These are phyloP conservation scores for Lepidium sativum DNA, from an alignment of 345 rosid species.

Conservation along the genomic window DNA sequence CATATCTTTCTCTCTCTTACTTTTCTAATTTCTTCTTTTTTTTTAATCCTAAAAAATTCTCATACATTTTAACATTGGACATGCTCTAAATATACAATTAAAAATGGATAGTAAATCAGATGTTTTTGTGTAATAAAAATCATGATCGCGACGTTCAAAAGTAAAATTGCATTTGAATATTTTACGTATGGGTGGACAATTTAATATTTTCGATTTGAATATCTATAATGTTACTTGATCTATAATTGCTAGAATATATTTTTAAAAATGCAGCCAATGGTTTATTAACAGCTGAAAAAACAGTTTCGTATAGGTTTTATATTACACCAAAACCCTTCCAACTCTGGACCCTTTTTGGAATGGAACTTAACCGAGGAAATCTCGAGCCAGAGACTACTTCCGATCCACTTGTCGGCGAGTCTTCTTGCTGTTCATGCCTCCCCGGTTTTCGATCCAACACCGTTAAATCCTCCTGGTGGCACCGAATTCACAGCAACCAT, in stretches of 20 bases:
- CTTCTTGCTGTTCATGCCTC: constrained; percentile 42
- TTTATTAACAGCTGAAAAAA: not conserved
- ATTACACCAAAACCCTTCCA: not conserved
- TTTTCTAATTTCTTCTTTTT: too few species aligned
- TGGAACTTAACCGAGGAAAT: constrained; percentile 11
- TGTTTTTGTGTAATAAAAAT: not conserved
- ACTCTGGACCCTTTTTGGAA: not conserved
- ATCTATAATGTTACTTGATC: not conserved
- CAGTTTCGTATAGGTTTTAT: not conserved
- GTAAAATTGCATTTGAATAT: not conserved
- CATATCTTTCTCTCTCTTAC: too few species aligned
- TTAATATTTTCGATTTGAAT: not conserved
- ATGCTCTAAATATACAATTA: not conserved
- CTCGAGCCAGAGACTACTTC: constrained; percentile 17
- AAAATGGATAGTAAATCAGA: not conserved
- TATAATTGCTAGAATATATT: not conserved
- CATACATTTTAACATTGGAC: too few species aligned
- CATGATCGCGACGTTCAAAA: not conserved
- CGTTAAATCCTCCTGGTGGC: constrained; percentile 42
- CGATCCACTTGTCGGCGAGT: constrained; percentile 4
- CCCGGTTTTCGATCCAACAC: constrained; percentile 30
- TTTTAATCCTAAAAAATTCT: too few species aligned
- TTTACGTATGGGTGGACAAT: not conserved
- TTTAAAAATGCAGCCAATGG: not conserved
- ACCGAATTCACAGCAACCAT: constrained; percentile 30